These are phyloP conservation scores for Leishmania turanica DNA, from an alignment of 208 protist species.

Conservation along the genomic window DNA sequence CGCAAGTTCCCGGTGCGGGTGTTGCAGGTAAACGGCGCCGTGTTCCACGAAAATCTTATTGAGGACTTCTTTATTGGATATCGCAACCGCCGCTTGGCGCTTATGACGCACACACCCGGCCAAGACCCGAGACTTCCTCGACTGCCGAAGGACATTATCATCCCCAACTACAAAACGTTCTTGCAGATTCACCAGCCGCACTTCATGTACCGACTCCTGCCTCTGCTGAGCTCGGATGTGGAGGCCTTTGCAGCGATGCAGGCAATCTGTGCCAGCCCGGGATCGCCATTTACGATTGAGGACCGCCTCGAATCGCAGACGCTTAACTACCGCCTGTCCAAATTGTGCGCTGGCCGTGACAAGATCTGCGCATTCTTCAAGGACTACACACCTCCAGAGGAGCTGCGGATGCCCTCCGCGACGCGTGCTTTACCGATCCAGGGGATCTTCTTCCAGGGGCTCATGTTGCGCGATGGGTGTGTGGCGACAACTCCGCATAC, in stretches of 20 bases:
- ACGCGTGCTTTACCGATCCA: conserved; percentile 60
- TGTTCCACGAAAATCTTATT: conserved; percentile 69
- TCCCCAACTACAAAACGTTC: conserved; percentile 64
- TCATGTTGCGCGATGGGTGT: conserved; percentile 34
- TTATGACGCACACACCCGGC: conserved; percentile 63
- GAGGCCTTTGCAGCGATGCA: conserved; percentile 78
- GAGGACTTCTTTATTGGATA: conserved; percentile 75
- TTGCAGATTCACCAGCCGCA: conserved; percentile 68
- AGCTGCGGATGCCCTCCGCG: conserved; percentile 46
- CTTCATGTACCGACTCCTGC: conserved; percentile 82
- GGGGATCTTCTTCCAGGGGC: conserved; percentile 58
- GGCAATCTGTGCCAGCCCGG: conserved; percentile 51
- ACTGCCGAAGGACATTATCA: conserved; percentile 64
- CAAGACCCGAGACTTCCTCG: conserved; percentile 29
- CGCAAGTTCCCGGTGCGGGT: conserved; percentile 62
- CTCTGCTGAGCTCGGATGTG: conserved; percentile 63
- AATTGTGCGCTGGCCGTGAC: conserved; percentile 48
- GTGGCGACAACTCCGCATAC: neutral
- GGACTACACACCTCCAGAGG: conserved; percentile 36
- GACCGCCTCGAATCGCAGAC: conserved; percentile 56
- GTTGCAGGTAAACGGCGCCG: conserved; percentile 66
- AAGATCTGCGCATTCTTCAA: conserved; percentile 71
- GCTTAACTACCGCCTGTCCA: conserved; percentile 54
- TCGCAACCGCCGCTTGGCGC: conserved; percentile 61
- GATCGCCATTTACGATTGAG: conserved; percentile 66